These are phyloP conservation scores for Cladophialophora exuberans DNA, from an alignment of 2,329 filamentous ascomycete genomes.

Conservation along the genomic window DNA sequence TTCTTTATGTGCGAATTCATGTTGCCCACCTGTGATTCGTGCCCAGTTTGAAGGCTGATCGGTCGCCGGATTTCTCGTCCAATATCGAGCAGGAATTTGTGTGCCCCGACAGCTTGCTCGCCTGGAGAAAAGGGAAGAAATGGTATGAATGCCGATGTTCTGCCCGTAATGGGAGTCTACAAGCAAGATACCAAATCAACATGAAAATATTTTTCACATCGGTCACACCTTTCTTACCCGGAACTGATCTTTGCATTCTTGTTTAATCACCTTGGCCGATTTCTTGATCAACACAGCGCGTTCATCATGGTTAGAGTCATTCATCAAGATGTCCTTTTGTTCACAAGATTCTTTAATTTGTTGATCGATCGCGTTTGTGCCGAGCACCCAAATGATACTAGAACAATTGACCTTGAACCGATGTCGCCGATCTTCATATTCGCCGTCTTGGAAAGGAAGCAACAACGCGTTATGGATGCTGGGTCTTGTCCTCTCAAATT, in stretches of 20 bases:
- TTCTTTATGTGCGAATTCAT: slow-evolving; percentile 37
- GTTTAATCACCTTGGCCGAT: slow-evolving; percentile 33
- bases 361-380: slow-evolving; percentile 49
- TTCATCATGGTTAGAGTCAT: slow-evolving; percentile 25
- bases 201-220: background rate
- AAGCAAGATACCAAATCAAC: background rate
- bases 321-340: slow-evolving; percentile 32
- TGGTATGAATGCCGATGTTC: slow-evolving; percentile 47
- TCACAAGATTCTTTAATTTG: slow-evolving; percentile 47
- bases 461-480: slow-evolving; percentile 50
- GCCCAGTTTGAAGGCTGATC: slow-evolving; percentile 56
- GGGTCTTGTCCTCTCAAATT: slow-evolving; percentile 53
- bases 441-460: slow-evolving; percentile 46
- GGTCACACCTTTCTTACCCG: slow-evolving; percentile 25
- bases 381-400: slow-evolving; percentile 55
- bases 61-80: slow-evolving; percentile 2
- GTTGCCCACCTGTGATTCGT: slow-evolving; percentile 47
- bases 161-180: slow-evolving; percentile 46
- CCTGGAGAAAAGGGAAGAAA: slow-evolving; percentile 49
- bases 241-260: slow-evolving; percentile 33
- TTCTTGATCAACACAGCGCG: slow-evolving; percentile 29
- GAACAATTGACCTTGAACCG: slow-evolving; percentile 31
- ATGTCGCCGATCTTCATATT: slow-evolving; percentile 48
- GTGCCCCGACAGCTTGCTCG: slow-evolving; percentile 48
- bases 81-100: slow-evolving; percentile 45